Base-by-base conservation (phyloP, 2,329 filamentous ascomycete species). In the Aspergillus tubingensis region DNA sequence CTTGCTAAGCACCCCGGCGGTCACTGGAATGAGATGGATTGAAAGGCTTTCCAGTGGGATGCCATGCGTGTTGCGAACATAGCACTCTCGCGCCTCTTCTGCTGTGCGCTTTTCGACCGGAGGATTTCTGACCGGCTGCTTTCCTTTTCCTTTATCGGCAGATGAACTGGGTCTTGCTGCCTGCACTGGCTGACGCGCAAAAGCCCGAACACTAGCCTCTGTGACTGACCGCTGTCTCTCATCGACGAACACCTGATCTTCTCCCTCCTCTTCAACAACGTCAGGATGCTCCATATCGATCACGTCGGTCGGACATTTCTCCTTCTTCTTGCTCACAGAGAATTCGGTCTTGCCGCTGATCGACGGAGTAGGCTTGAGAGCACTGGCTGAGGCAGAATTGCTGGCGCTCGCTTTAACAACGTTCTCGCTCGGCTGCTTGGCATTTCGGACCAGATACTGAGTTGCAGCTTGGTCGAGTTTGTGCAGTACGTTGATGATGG, bases 11-110 rank as follows among this genome's bases (percentile, higher is more conserved):
- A 88, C 80, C 0, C 83, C 83, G 2, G 86, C 79, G 70, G 84
- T 86, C 65, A 87, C 79, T 0, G 87, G 87, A 36, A 90, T 81
- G 32, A 87, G 78, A 66, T 87, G 79, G 25, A 89, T 78, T 57
- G 79, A 79, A 17, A 90, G 76, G 1, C 79, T 79, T 54, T 83
- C 74, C 1, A 90, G 77, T 1, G 82, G 76, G 11, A 89, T 74
- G 1, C 87, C 87, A 64, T 87, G 80, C 1, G 85, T 87, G 3
- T 78, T 74, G 32, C 85, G 81, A 43, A 86, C 74, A 68, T 89
- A 90, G 15, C 85, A 81, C 43, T 68, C 61, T 23, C 65, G 39
- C 10, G 57, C 54, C 52, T 62, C 58, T 49, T 54, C 30, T 19
- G 17, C 8, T 17, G 32, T 27, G 49, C n/a, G 32, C 49, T 38